Percentiles rank a stretch among this genome's conserved stretches.
Conservation (phyloP, 2,329 filamentous ascomycete species). For the Fusarium newnesense region DNA sequence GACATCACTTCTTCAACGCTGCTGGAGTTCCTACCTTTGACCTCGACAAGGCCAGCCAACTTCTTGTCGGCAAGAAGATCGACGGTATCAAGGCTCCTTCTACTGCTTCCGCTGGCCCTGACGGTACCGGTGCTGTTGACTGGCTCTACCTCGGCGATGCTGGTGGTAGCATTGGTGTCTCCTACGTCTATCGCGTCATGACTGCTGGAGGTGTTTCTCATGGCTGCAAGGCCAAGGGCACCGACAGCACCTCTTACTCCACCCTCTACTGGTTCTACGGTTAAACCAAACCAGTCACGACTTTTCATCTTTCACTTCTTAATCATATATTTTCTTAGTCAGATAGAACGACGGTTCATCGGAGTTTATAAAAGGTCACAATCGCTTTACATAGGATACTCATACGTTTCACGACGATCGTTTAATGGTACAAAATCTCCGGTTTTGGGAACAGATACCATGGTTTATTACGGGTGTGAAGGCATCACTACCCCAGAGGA, state of each 20-base stretch:
- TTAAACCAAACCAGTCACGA: constrained; percentile 27
- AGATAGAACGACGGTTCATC: constrained; percentile 32
- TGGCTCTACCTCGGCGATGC: constrained; percentile 63
- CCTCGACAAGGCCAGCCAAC: constrained; percentile 53
- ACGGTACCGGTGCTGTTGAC: constrained; percentile 62
- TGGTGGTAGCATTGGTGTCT: constrained; percentile 52
- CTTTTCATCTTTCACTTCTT: constrained; percentile 18
- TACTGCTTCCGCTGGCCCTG: constrained; percentile 56
- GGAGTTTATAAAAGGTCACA: constrained; percentile 40
- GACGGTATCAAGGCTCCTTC: constrained; percentile 63
- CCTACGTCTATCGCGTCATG: constrained; percentile 63
- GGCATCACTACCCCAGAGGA: constrained; percentile 16
- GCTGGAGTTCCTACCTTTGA: constrained; percentile 68
- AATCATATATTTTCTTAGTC: constrained; percentile 25
- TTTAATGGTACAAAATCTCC: constrained; percentile 26
- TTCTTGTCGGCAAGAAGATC: constrained; percentile 60
- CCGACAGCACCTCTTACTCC: constrained; percentile 64
- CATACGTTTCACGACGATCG: constrained; percentile 34
- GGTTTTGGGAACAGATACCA: constrained; percentile 38
- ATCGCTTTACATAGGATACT: constrained; percentile 33
- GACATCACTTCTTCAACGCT: constrained; percentile 74
- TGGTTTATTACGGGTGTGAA: constrained; percentile 19
- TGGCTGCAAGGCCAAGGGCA: constrained; percentile 55
- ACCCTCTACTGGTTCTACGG: constrained; percentile 70
- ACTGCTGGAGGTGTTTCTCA: constrained; percentile 62